Percentiles rank a stretch among this genome's conserved stretches.
phyloP scores from a whole-genome alignment of 805 yeast genomes.

The Myxozyma melibiosi region DNA sequence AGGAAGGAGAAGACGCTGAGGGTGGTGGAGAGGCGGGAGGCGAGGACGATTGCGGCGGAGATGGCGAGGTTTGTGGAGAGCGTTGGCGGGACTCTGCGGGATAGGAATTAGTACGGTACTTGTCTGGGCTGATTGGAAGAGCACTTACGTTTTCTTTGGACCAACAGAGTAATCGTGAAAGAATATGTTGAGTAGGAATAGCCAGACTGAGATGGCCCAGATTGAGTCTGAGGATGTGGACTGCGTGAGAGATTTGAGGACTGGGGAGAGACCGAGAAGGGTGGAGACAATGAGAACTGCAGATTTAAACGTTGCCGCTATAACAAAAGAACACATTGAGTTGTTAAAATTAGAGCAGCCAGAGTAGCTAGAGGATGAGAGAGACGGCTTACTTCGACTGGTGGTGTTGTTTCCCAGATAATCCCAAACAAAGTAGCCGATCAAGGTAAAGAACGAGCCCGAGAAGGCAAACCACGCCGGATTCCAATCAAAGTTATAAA shows the following conservation, averaged over 20 bases:
- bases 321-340: neutral
- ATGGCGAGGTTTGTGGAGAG: constrained; percentile 80
- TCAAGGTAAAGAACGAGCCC: constrained; percentile 38
- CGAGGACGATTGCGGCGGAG: constrained; percentile 83
- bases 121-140: neutral
- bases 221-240: constrained; percentile 92
- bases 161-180: constrained; percentile 69
- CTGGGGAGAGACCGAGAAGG: constrained; percentile 81
- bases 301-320: constrained; percentile 51
- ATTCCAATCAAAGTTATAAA: constrained; percentile 40
- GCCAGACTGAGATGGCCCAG: constrained; percentile 87
- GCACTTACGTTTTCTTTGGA: constrained; percentile 19
- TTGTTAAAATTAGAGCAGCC: neutral
- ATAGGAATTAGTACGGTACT: constrained; percentile 5
- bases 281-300: constrained; percentile 68
- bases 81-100: constrained; percentile 46
- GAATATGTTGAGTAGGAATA: constrained; percentile 67
- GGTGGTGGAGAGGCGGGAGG: constrained; percentile 79
- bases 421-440: constrained; percentile 39
- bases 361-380: too few relatives aligned
- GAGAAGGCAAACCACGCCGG: constrained; percentile 41
- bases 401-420: constrained; percentile 11
- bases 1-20: constrained; percentile 82
- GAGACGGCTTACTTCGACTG: constrained; percentile 9
- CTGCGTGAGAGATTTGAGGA: constrained; percentile 80